phyloP scores from a whole-genome alignment of 2,329 filamentous ascomycete species.

The Alternaria panax region DNA sequence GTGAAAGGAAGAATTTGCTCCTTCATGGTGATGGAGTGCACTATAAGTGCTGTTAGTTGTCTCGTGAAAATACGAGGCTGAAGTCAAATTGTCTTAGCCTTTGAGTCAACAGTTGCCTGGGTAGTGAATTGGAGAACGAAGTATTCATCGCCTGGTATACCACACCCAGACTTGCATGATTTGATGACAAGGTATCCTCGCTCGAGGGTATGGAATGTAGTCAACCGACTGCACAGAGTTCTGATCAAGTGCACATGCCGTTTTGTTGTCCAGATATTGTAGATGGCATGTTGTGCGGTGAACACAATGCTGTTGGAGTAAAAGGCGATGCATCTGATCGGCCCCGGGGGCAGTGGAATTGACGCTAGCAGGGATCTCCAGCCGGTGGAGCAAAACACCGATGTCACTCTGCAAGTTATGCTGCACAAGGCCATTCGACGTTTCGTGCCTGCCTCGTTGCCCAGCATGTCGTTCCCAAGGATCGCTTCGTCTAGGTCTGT shows the following conservation, averaged over 20 bases:
- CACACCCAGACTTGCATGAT: not conserved
- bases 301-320: not conserved
- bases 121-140: not conserved
- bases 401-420: slow-evolving; percentile 10
- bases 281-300: too few relatives aligned
- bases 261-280: not conserved
- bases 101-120: not conserved
- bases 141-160: not conserved
- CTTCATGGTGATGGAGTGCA: not conserved
- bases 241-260: not conserved
- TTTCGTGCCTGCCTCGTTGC: not conserved
- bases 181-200: not conserved
- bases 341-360: not conserved
- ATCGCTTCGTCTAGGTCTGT: slow-evolving; percentile 29
- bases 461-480: slow-evolving; percentile 35
- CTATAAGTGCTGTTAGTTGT: not conserved
- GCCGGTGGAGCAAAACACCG: slow-evolving; percentile 9
- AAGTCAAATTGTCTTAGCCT: not conserved
- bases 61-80: not conserved
- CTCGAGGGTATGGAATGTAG: not conserved
- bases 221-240: too few relatives aligned
- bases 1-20: not conserved
- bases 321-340: not conserved
- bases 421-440: not conserved
- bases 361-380: not conserved